Conservation (phyloP, 2,329 filamentous ascomycete genomes). For the Alternaria arbusti region DNA sequence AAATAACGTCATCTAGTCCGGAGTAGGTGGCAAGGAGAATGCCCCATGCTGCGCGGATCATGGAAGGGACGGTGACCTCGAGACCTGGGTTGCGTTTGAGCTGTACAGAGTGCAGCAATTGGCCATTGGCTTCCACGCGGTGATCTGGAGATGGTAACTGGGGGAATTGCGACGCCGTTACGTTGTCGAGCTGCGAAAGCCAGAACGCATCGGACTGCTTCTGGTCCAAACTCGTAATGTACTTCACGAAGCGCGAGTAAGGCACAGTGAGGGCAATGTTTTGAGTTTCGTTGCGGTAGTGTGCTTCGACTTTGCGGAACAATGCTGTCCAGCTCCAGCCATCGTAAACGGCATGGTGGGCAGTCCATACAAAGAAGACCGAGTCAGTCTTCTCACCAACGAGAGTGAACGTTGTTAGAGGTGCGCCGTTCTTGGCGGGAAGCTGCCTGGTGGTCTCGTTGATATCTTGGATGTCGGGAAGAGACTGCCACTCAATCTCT, state of each 20-base stretch:
- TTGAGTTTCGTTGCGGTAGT: constrained; percentile 19
- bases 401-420: constrained; percentile 23
- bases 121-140: constrained; percentile 39
- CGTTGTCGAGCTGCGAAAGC: constrained; percentile 34
- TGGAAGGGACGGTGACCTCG: constrained; percentile 45
- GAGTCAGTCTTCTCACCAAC: constrained; percentile 17
- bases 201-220: constrained; percentile 39
- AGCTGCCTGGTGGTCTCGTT: constrained; percentile 34
- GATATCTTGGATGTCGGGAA: constrained; percentile 31
- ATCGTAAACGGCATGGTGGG: constrained; percentile 48
- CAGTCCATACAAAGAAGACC: constrained; percentile 43
- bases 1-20: constrained; percentile 56
- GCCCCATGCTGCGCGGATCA: constrained; percentile 55
- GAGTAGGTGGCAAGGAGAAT: constrained; percentile 55
- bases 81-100: constrained; percentile 26
- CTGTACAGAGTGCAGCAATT: constrained; percentile 25
- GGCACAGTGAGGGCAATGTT: constrained; percentile 26
- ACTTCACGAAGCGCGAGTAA: constrained; percentile 42
- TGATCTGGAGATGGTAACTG: constrained; percentile 40
- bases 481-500: constrained; percentile 24
- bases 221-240: constrained; percentile 33
- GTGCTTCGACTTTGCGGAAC: constrained; percentile 34
- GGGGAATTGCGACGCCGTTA: constrained; percentile 39
- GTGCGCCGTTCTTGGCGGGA: constrained; percentile 35
- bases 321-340: constrained; percentile 41